Percentiles rank a stretch among this genome's conserved stretches.
Evolutionary conservation across 2,329 filamentous ascomycete species (phyloP).

Genomic region (Penicillium nordicum): DNA sequence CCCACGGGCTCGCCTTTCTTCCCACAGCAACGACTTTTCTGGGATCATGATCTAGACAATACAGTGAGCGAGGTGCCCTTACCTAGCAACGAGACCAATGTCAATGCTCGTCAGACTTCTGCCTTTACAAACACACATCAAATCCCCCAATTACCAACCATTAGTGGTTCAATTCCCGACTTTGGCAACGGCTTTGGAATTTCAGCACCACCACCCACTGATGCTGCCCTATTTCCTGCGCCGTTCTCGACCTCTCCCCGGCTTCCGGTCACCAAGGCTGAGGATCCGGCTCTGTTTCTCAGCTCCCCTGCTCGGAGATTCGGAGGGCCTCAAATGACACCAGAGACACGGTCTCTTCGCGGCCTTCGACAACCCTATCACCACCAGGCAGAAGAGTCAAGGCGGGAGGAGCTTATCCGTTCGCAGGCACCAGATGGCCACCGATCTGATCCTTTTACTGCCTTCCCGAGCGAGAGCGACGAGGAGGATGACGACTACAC

Average conservation of each 20-base stretch:
- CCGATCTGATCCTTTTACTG: constrained; percentile 28
- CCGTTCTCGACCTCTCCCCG: constrained; percentile 48
- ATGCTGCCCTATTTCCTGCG: constrained; percentile 41
- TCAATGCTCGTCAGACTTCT: constrained; percentile 24
- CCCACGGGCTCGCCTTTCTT: constrained; percentile 56
- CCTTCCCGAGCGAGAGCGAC: constrained; percentile 29
- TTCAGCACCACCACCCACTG: constrained; percentile 28
- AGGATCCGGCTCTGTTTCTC: constrained; percentile 48
- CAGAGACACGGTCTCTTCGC: constrained; percentile 27
- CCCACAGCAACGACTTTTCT: constrained; percentile 53
- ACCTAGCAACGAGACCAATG: constrained; percentile 11
- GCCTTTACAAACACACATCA: constrained; percentile 22
- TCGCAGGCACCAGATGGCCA: constrained; percentile 30
- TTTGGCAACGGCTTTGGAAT: constrained; percentile 31
- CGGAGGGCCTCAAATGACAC: constrained; percentile 37
- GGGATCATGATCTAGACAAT: constrained; percentile 42
- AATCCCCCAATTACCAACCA: constrained; percentile 37
- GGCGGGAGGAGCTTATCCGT: constrained; percentile 41
- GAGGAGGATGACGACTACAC: constrained; percentile 37
- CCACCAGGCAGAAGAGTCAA: constrained; percentile 49
- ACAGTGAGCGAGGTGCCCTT: constrained; percentile 14
- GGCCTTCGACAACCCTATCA: constrained; percentile 46
- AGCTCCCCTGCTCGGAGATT: constrained; percentile 50
- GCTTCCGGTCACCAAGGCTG: constrained; percentile 35
- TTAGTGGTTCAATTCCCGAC: constrained; percentile 34